Evolutionary conservation across 441 rosid species (phyloP).

Genomic region (Eruca vesicaria): DNA sequence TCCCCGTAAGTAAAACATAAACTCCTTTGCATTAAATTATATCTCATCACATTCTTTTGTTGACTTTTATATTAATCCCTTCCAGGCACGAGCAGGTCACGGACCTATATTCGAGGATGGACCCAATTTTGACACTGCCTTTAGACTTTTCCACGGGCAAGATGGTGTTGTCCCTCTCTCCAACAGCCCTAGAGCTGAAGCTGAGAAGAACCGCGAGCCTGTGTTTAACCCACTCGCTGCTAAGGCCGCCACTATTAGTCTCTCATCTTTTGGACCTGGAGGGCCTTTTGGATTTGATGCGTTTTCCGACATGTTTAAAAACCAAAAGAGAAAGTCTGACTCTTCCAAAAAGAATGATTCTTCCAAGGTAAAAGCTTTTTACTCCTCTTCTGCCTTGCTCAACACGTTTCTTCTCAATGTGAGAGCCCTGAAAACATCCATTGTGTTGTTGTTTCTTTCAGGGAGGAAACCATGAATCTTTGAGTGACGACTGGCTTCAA

Average conservation of each 20-base stretch:
- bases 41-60: neutral
- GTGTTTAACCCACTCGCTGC: conserved; percentile 72
- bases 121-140: conserved; percentile 71
- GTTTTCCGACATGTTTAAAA: conserved; percentile 52
- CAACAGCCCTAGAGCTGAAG: conserved; percentile 37
- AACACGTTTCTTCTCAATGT: neutral
- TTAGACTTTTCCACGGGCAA: conserved; percentile 70
- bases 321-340: conserved; percentile 45
- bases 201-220: conserved; percentile 31
- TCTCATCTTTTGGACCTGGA: conserved; percentile 72
- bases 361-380: conserved; percentile 43
- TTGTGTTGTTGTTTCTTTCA: conserved; percentile 24
- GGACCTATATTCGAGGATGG: conserved; percentile 87
- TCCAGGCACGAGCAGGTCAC: conserved; percentile 57
- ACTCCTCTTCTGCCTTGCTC: too few relatives aligned
- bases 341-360: conserved; percentile 59
- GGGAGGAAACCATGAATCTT: conserved; percentile 66
- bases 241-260: conserved; percentile 74
- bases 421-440: too few relatives aligned
- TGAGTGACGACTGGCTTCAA: conserved; percentile 69
- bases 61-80: neutral
- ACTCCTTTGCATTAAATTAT: neutral
- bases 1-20: conserved; percentile 44
- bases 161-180: conserved; percentile 82
- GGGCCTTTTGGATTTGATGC: conserved; percentile 67